Evolutionary conservation across 345 rosid species (phyloP), one percentile per base, ranked within the genome.

Genomic region (Citropsis articulata): DNA sequence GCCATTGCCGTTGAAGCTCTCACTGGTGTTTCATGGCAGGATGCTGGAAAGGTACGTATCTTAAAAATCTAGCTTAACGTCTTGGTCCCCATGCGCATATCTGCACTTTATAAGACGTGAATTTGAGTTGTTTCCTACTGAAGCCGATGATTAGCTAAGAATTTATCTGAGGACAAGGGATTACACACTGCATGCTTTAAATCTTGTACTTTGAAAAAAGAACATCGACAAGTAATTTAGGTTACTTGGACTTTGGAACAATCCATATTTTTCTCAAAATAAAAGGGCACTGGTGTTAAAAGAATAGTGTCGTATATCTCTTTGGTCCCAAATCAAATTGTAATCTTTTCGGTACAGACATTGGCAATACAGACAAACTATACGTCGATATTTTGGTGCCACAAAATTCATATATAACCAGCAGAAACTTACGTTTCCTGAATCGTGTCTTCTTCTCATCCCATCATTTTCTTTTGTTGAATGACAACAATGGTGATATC

Each of bases 21-120:
- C 74, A 89, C 95, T 4, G 94, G 93, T 2, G 77, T 93, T 48
- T 80, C 93, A 4, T 90, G 98, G 94, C 94, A 94, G 84, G 93
- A 90, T 35, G 93, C 91, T 6, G 90, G 95, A 64, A 91, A 92
- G 93, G 91, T 89, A 83, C 60, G 67, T 60, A 12, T 13, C 50
- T 45, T 45, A 45, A 45, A 13, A 45, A 2, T 45, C 18, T 3
- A 45, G 50, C 50, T 45, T 13, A 45, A 13, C 5, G 12, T 0
- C 50, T 42, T 42, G 50, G 16, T 42, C 50, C 3, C 50, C 50
- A 0, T 42, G 50, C 50, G 14, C 50, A 42, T 42, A 12, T 42
- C 50, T 12, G 56, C 56, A 18, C 56, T 50, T 50, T 18, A 50
- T 50, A 50, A 4, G 21, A 16, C 21, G 56, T 50, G 22, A 50